Evolutionary conservation across 352 stramenopile genomes (phyloP), one percentile per base, ranked within the genome.

Genomic region (Plasmopara viticola): DNA sequence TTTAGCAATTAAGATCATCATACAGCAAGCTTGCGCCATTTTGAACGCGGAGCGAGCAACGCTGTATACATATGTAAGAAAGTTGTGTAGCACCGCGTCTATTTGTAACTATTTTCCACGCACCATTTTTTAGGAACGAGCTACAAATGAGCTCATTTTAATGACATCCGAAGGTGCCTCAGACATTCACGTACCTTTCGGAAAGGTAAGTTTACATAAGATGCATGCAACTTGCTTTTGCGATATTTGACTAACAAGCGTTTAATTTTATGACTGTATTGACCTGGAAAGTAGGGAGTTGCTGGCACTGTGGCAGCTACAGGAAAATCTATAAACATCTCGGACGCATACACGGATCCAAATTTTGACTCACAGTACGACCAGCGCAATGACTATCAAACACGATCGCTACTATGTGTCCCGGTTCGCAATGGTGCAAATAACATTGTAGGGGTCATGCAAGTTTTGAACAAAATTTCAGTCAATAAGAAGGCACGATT

Each of bases 281-380:
- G 6, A 35, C 5, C 49, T 14, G 37, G 38, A 31, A 34, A 39
- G 18, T 54, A 94, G 71, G 91, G 91, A 12, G 89, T 98, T 43
- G 87, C 88, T 20, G 93, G 92, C 5, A 87, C 74, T 5, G 89
- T 95, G 13, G 87, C 90, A 0, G 66, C 70, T 14, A 95, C 72
- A 0, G 81, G 82, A 33, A 79, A 90, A 46, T 53, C 75, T 0
- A 73, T 96, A 49, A 96, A 97, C 63, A 95, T 98, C 45, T 66
- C 58, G 6, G 87, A 98, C 58, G 94, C 91, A 1, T 98, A 98
- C 58, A 59, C 88, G n/a, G 91, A 98, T 51, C 62, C 79, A 1
- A 87, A 88, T 48, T 98, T 98, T 58, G 90, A 98, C 54, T 74
- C 72, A 44, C 74, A 94, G 29, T 95, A 97, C 58, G 92, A 97